Base-by-base conservation (phyloP, 2,329 filamentous ascomycete genomes). In the Xylaria sp. region DNA sequence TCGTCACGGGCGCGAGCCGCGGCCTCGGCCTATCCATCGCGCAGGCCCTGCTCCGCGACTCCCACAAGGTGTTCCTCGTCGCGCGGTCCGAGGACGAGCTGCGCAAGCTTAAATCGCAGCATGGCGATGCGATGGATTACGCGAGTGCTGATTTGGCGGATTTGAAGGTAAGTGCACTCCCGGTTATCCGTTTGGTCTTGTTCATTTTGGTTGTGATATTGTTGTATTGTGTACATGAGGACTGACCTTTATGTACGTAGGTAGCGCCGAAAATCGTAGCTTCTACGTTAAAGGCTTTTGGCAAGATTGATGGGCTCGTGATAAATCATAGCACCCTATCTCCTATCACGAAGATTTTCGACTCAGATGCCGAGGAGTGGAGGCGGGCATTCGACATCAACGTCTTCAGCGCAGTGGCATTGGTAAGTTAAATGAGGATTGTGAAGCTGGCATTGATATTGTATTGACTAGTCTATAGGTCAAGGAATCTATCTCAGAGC, bases 261-360 rank as follows among this genome's bases (percentile, higher is more conserved):
- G 76, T 90, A 28, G 84, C 87, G 3, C 76, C 83, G 1, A 85
- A 85, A 72, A 84, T 90, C 4, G 86, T 92, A 4, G 81, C 89
- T 3, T 78, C 88, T 0, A 90, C 93, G 0, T 72, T 90, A 11
- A 78, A 84, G 28, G 79, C 84, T 0, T 98, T 92, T 75, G 89
- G 89, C 9, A 82, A 80, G 51, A 78, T 99, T 4, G 93, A 99
- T 73, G 90, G 89, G 1, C 75, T 99, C 46, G 87, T 99, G 12
- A 80, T 98, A 65, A 98, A 98, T 76, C 95, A 99, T 74, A 94
- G 93, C 19, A 82, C 88, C 0, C 78, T 99, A 46, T 84, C 87
- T n/a, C 91, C 92, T 1, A 88, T 96, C 43, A 87, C 86, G 53
- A 87, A 85, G 61, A 79, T 98, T 46, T 87, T 80, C 3, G 85